Percentiles rank a stretch among this genome's conserved stretches.
These are phyloP conservation scores for Irpex sp. DNA, from an alignment of 1,284 basidiomycete genomes.

Conservation along the genomic window DNA sequence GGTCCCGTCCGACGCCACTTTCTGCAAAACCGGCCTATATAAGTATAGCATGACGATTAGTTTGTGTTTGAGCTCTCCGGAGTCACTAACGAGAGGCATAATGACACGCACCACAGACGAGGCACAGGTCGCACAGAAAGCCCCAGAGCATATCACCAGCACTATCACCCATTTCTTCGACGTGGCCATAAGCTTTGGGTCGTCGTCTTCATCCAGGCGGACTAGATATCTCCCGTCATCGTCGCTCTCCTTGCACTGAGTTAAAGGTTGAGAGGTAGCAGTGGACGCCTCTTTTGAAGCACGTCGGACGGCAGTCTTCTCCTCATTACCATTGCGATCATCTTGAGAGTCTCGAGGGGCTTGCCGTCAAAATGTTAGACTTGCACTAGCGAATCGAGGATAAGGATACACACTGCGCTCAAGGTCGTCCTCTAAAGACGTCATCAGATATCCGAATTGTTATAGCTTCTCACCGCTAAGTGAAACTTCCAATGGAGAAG, in stretches of 20 bases:
- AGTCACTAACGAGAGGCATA: neutral
- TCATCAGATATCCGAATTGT: neutral
- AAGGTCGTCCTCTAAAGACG: neutral
- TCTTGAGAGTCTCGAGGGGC: neutral
- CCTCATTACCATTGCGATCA: neutral
- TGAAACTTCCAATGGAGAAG: too few relatives aligned
- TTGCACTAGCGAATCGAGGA: neutral
- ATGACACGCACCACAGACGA: conserved; percentile 58
- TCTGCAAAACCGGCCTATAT: conserved; percentile 61
- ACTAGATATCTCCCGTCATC: conserved; percentile 22
- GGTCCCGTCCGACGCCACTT: conserved; percentile 51
- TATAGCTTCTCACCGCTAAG: too few relatives aligned
- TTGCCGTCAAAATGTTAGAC: neutral
- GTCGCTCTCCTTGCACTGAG: neutral
- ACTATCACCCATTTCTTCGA: conserved; percentile 55
- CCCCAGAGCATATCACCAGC: conserved; percentile 46
- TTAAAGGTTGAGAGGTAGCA: neutral
- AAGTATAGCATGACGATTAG: neutral
- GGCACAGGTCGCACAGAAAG: conserved; percentile 65
- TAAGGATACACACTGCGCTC: neutral
- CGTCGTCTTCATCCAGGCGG: conserved; percentile 42
- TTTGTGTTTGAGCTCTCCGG: too few relatives aligned
- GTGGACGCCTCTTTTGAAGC: neutral
- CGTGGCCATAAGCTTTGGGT: conserved; percentile 45
- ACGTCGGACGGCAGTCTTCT: neutral